Base-by-base conservation (phyloP, 768 basidiomycete species). In the Lactarius evosmus region DNA sequence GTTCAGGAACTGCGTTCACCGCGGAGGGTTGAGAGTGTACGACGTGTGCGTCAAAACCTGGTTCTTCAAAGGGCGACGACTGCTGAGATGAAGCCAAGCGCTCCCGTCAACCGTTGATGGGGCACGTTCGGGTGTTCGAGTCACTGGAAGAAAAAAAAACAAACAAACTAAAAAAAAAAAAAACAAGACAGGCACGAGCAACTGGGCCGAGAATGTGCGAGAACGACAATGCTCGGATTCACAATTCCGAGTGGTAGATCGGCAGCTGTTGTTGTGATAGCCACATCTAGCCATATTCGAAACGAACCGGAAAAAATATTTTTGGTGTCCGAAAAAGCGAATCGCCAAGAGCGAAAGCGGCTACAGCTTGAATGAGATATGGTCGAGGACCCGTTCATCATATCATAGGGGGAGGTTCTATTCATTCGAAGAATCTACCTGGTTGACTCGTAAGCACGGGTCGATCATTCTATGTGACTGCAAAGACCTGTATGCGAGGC, bases 351-450 rank as follows among this genome's bases (percentile, higher is more conserved):
- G n/a, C 14, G 33, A 54, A 40, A 7, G 54, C 27, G 50, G 50
- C 38, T 25, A n/a, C 53, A 41, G 25, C 59, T 52, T 53, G 59
- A 60, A 60, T 8, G 59, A 30, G 59, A 17, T 57, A n/a, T 30
- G 29, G 16, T 4, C 22, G 11, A 22, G 22, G 22, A 27, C 32
- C 25, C 27, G n/a, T n/a, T n/a, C n/a, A n/a, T n/a, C n/a, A n/a
- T n/a, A n/a, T 6, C 38, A 53, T 52, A 53, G 52, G 59, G 40
- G 41, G 41, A n/a, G 52, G 36, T 52, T 51, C 34, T 27, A 38
- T 29, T 50, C 16, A 29, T 49, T 50, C 7, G 34, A 34, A 36
- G 25, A 29, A 14, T 7, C 1, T 50, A 25, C 32, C 32, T 22
- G 19, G 46, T 38, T 14, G 57, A 34, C 44, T 50, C 17, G n/a